Evolutionary conservation across 306 rosid genomes (phyloP).

Genomic region (Psophocarpus tetragonolobus): DNA sequence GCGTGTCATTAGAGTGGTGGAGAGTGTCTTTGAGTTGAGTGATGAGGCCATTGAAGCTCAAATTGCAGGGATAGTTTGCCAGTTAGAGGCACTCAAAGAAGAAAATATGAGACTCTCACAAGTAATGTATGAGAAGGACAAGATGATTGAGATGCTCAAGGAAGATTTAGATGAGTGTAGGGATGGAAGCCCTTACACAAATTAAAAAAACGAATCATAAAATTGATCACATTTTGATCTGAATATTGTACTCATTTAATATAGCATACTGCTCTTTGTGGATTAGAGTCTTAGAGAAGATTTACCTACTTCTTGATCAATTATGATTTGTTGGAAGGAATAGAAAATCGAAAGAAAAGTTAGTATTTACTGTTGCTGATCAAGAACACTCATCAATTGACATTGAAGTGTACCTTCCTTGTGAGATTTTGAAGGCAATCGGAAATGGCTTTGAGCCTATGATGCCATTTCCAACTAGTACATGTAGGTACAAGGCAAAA

Average conservation of each 20-base stretch:
- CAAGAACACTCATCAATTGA: too few relatives aligned
- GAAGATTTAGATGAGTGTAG: constrained; percentile 46
- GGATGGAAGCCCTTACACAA: neutral
- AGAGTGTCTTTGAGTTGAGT: constrained; percentile 73
- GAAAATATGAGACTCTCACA: constrained; percentile 53
- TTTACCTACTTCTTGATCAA: neutral
- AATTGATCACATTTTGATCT: neutral
- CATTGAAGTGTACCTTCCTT: too few relatives aligned
- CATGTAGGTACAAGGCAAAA: too few relatives aligned
- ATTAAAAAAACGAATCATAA: neutral
- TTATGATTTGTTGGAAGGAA: neutral
- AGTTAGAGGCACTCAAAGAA: constrained; percentile 55
- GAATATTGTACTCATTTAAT: neutral
- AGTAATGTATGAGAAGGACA: constrained; percentile 43
- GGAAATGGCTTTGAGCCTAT: too few relatives aligned
- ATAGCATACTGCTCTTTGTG: neutral
- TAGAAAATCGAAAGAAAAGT: neutral
- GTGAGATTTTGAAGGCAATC: too few relatives aligned
- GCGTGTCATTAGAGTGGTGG: constrained; percentile 75
- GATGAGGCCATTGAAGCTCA: constrained; percentile 80
- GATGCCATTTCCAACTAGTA: too few relatives aligned
- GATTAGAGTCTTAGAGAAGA: neutral
- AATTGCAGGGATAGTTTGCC: constrained; percentile 51
- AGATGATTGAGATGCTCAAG: constrained; percentile 44
- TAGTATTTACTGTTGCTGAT: too few relatives aligned